Conservation (phyloP, 1,284 basidiomycete genomes). For the Vanrija pseudolonga region DNA sequence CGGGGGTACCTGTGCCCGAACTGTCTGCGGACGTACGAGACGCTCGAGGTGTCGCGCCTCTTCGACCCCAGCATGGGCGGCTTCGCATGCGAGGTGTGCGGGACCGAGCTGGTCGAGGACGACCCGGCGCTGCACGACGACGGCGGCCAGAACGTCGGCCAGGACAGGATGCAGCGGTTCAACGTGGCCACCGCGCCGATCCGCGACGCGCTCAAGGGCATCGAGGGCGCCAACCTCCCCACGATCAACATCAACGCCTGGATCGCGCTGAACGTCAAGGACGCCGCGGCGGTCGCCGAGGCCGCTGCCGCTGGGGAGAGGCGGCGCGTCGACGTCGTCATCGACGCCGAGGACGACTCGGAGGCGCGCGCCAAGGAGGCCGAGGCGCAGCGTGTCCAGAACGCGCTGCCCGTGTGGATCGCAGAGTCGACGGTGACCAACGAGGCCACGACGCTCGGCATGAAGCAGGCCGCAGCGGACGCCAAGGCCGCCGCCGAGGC, state of each 20-base stretch:
- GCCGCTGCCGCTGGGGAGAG: slow-evolving; percentile 57
- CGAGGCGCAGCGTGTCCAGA: slow-evolving; percentile 79
- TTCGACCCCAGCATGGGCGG: slow-evolving; percentile 46
- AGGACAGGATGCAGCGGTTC: slow-evolving; percentile 93
- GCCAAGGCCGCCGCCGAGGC: slow-evolving; percentile 4
- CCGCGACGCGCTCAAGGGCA: slow-evolving; percentile 77
- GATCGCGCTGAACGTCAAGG: slow-evolving; percentile 43
- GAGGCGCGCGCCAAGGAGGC: slow-evolving; percentile 69
- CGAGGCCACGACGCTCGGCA: slow-evolving; percentile 77
- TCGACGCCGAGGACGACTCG: slow-evolving; percentile 76
- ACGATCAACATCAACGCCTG: slow-evolving; percentile 42
- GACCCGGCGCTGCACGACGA: slow-evolving; percentile 57
- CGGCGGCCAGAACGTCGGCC: slow-evolving; percentile 32
- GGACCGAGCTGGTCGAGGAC: slow-evolving; percentile 80
- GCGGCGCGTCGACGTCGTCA: slow-evolving; percentile 61
- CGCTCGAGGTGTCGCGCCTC: slow-evolving; percentile 82
- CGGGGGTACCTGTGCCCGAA: slow-evolving; percentile 93
- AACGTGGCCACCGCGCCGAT: slow-evolving; percentile 87
- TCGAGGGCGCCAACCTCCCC: slow-evolving; percentile 60
- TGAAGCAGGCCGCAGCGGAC: slow-evolving; percentile 22
- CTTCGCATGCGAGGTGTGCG: slow-evolving; percentile 56
- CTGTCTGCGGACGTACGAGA: slow-evolving; percentile 78
- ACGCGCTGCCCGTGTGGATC: slow-evolving; percentile 88
- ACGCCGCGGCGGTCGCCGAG: slow-evolving; percentile 64
- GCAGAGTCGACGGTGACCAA: slow-evolving; percentile 91